phyloP scores from a whole-genome alignment of 768 basidiomycete species.

The Hebeloma cylindrosporum region DNA sequence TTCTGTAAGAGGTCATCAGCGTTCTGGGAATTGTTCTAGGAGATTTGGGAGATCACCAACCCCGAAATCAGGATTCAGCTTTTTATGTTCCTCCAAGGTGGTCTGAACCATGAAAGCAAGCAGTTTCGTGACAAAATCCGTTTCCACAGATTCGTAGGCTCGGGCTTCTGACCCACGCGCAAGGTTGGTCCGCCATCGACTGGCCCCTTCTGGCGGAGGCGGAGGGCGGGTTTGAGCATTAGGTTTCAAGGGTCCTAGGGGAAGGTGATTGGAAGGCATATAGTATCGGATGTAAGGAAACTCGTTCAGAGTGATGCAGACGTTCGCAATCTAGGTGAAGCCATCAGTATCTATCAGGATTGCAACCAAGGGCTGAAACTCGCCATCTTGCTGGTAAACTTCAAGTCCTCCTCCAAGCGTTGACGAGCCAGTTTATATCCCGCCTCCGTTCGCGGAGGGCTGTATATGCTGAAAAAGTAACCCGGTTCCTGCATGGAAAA shows the following conservation, averaged over 20 bases:
- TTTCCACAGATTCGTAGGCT: constrained; percentile 66
- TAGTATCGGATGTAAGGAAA: constrained; percentile 94
- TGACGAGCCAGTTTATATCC: constrained; percentile 65
- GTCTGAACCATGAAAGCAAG: constrained; percentile 85
- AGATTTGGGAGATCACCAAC: constrained; percentile 51
- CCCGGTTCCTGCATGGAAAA: constrained; percentile 80
- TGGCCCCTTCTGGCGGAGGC: constrained; percentile 59
- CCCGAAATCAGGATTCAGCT: constrained; percentile 81
- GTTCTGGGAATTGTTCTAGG: neutral
- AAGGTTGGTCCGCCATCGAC: constrained; percentile 80
- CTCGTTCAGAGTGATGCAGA: constrained; percentile 89
- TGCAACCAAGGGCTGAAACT: constrained; percentile 34
- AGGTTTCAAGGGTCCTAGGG: constrained; percentile 81
- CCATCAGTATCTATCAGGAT: neutral
- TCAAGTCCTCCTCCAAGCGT: constrained; percentile 85
- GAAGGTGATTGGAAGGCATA: constrained; percentile 75
- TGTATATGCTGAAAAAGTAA: constrained; percentile 87
- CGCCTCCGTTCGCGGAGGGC: constrained; percentile 75
- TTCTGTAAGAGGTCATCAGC: constrained; percentile 40
- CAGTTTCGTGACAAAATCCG: constrained; percentile 76
- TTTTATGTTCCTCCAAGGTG: constrained; percentile 85
- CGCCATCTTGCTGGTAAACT: constrained; percentile 71
- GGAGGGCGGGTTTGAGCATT: constrained; percentile 62
- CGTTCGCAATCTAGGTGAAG: constrained; percentile 70
- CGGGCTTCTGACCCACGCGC: constrained; percentile 71